A percentile compares a stretch with the other conserved stretches of the same genome.
Evolutionary conservation across 371 early-diverging fungal species (phyloP).

Genomic region (Mortierella sp.): DNA sequence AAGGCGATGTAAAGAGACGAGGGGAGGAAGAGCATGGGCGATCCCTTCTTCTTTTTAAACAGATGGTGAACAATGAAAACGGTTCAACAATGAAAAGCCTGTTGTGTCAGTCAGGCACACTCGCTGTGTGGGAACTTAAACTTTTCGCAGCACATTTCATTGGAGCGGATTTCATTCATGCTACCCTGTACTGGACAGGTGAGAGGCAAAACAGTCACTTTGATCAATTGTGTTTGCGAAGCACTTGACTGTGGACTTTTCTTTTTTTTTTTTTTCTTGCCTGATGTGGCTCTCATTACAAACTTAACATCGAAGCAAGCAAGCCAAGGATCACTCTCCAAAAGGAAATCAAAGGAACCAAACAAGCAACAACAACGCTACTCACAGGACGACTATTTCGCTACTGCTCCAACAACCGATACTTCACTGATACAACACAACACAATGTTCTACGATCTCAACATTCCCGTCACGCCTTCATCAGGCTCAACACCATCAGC

Average conservation of each 20-base stretch:
- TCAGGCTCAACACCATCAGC: constrained; percentile 46
- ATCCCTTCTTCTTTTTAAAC: background rate
- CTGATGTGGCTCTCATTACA: background rate
- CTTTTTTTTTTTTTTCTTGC: background rate
- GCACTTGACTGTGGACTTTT: constrained; percentile 21
- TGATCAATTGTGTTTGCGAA: constrained; percentile 8
- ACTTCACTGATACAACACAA: background rate
- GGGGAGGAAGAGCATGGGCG: background rate
- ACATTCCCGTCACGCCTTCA: constrained; percentile 40
- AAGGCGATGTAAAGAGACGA: too few relatives aligned
- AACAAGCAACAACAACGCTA: background rate
- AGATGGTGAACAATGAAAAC: background rate
- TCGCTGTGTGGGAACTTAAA: background rate
- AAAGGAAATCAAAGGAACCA: background rate
- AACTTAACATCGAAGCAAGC: background rate
- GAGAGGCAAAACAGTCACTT: constrained; percentile 3
- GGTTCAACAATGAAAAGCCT: background rate
- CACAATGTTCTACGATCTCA: constrained; percentile 56
- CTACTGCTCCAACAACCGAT: background rate
- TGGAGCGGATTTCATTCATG: constrained; percentile 24
- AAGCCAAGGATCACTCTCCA: background rate
- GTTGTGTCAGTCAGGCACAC: background rate
- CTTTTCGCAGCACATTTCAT: constrained; percentile 33
- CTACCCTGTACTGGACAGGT: background rate
- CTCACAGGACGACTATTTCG: background rate